Base-by-base conservation (phyloP, 768 basidiomycete genomes). In the Podaxis sp. region DNA sequence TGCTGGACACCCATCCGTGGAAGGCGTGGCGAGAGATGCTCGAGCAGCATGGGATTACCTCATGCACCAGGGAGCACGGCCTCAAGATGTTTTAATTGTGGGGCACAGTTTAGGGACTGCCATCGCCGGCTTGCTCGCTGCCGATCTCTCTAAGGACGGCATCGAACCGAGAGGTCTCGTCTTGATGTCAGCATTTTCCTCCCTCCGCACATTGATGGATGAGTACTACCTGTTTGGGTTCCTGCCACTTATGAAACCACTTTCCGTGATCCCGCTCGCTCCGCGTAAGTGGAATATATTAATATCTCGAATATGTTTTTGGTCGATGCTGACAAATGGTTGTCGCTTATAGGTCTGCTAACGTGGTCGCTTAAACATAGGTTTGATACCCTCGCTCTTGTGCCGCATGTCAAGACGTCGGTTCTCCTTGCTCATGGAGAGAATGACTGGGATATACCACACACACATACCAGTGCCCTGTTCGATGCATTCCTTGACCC, bases 81-180 rank as follows among this genome's bases (percentile, higher is more conserved):
- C 80, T 3, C 73, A 78, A 56, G 77, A 84, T 61, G 79, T 93
- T 33, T 72, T 89, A 13, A 74, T 94, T 38, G 74, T 89, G 7
- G 92, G 92, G 0, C 90, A 91, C 67, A 90, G 89, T 68, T 76
- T 94, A 2, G 92, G 92, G 0, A 92, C 92, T 0, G 90, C 85
- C 4, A 86, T 95, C 1, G 82, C 76, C 33, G 74, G 77, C 6
- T 63, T 80, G 46, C 74, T 85, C 26, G 74, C 79, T 15, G 78
- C 80, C 8, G 72, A 81, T 36, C 79, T 86, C n/a, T 79, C 81
- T 4, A 74, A 75, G 33, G 82, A 82, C 58, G 73, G 71, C 1
- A 69, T 79, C 46, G 67, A 73, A 24, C 79, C 80, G 30, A 75
- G 72, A 57, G 86, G 85, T 13, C 30, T 66, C 11, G 60, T 63